Percentiles rank a stretch among this genome's conserved stretches.
These are phyloP conservation scores for Cercospora sesami DNA, from an alignment of 2,329 filamentous ascomycete genomes.

Conservation along the genomic window DNA sequence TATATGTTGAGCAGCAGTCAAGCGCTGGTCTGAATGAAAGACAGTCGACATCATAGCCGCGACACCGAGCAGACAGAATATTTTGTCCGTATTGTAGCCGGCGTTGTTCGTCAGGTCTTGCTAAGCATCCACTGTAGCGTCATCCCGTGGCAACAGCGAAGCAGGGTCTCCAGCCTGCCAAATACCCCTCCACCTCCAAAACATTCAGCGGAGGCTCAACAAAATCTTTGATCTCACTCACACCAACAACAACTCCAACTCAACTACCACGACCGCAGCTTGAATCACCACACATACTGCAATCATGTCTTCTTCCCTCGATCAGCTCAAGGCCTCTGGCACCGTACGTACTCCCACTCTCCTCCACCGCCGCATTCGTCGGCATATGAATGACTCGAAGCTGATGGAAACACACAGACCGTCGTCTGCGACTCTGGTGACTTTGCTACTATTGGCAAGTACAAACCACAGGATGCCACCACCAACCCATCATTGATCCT, in stretches of 20 bases:
- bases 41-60: not conserved
- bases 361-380: slow-evolving; percentile 7
- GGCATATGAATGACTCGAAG: slow-evolving; percentile 27
- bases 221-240: slow-evolving; percentile 3
- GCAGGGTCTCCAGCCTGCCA: not conserved
- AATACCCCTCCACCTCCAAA: slow-evolving; percentile 2
- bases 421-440: slow-evolving; percentile 97
- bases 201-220: slow-evolving; percentile 7
- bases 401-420: slow-evolving; percentile 56
- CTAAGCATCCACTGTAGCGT: slow-evolving; percentile 7
- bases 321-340: slow-evolving; percentile 95
- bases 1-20: not conserved
- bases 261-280: not conserved
- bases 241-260: slow-evolving; percentile 4
- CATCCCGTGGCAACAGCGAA: slow-evolving; percentile 4
- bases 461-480: slow-evolving; percentile 99
- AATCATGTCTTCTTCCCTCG: slow-evolving; percentile 81
- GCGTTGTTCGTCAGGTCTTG: slow-evolving; percentile 6
- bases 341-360: slow-evolving; percentile 66
- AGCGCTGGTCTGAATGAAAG: not conserved
- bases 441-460: slow-evolving; percentile 87
- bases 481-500: slow-evolving; percentile 99
- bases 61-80: not conserved
- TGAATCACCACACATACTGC: slow-evolving; percentile 5
- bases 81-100: slow-evolving; percentile 1